Base-by-base conservation (phyloP, 2,329 filamentous ascomycete species). In the Aspergillus ustus region DNA sequence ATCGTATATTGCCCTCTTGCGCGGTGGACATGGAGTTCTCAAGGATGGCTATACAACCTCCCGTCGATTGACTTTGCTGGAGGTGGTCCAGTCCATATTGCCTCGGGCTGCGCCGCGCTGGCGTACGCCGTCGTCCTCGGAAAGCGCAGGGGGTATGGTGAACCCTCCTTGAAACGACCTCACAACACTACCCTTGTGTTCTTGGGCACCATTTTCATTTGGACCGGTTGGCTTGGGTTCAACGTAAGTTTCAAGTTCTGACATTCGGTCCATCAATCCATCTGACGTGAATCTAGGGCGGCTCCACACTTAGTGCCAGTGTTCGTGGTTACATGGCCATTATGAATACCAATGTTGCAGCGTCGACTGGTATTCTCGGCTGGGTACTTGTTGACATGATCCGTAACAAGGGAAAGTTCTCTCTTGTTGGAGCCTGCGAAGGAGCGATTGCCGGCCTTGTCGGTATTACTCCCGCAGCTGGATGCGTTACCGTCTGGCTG, bases 11-110 rank as follows among this genome's bases (percentile, higher is more conserved):
- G 89, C 69, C 88, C 88, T 20, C 85, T 92, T 63, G 89, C 90
- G 51, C 91, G 90, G 77, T 91, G 89, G 85, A 91, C 90, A 50
- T 92, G 89, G 90, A 92, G 91, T 76, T 78, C 82, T 55, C 88
- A 87, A 64, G 90, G 90, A 51, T 92, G 89, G 89, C 83, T 91
- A 29, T 88, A 83, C 76, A 84, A 84, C 20, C 83, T 92, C 46
- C 88, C 88, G 52, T 85, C 87, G 28, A 85, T 91, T 67, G 90
- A 92, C 75, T 92, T 91, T 69, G 89, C 90, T 37, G 90, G 90
- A 49, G 89, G 89, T 50, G 90, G 89, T 13, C 89, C 90, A 43
- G 90, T 92, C 20, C 90, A 92, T 77, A 90, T 92, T 71, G 85
- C 88, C 20, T 90, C 87, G 1, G 89, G 90, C 40, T 87, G 88